These are phyloP conservation scores for Microbotryum saponariae DNA, from an alignment of 1,284 basidiomycete species.

Conservation along the genomic window DNA sequence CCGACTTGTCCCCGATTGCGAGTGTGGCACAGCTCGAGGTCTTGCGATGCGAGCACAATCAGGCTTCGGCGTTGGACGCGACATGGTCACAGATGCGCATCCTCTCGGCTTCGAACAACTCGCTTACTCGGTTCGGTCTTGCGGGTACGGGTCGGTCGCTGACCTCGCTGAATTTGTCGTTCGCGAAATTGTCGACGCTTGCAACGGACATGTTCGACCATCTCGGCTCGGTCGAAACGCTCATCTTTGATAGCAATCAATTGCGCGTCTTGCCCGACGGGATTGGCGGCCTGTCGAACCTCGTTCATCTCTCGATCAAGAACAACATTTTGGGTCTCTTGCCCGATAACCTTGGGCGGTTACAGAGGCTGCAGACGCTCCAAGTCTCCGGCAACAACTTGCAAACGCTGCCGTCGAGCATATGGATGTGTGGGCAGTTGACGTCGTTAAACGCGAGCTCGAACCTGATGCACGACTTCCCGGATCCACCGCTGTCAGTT, in stretches of 20 bases:
- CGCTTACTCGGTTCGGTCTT: slow-evolving; percentile 49
- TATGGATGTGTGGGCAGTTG: slow-evolving; percentile 81
- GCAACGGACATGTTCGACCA: slow-evolving; percentile 65
- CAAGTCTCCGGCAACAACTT: slow-evolving; percentile 91
- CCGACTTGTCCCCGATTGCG: slow-evolving; percentile 62
- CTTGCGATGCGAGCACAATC: slow-evolving; percentile 72
- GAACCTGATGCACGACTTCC: slow-evolving; percentile 72
- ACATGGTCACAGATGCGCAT: slow-evolving; percentile 39
- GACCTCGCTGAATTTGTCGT: slow-evolving; percentile 76
- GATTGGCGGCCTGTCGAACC: slow-evolving; percentile 61
- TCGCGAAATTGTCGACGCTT: slow-evolving; percentile 79
- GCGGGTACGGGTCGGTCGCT: slow-evolving; percentile 56
- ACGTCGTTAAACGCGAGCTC: slow-evolving; percentile 76
- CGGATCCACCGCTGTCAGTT: slow-evolving; percentile 50
- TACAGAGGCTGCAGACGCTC: slow-evolving; percentile 67
- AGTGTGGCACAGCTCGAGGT: slow-evolving; percentile 60
- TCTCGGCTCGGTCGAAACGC: slow-evolving; percentile 60
- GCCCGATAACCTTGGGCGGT: slow-evolving; percentile 66
- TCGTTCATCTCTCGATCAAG: slow-evolving; percentile 72
- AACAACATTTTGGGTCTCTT: slow-evolving; percentile 79
- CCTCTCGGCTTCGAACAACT: slow-evolving; percentile 58
- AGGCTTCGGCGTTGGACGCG: slow-evolving; percentile 65
- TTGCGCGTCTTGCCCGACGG: slow-evolving; percentile 77
- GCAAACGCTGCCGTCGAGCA: slow-evolving; percentile 59
- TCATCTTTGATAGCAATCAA: slow-evolving; percentile 78